Conservation (phyloP, 768 basidiomycete species). For the Termitomyces sp. region DNA sequence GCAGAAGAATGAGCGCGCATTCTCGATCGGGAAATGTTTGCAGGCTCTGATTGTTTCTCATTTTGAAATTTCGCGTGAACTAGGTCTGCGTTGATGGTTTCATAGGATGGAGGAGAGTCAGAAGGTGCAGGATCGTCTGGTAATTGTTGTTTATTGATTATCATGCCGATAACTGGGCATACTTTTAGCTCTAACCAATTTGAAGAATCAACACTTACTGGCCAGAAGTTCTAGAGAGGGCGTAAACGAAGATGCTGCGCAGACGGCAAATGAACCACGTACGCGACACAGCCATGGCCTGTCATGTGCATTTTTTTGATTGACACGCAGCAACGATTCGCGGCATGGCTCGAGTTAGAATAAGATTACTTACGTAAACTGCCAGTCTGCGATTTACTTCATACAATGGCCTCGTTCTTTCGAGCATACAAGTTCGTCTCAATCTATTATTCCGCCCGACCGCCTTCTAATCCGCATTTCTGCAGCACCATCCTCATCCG, state of each 20-base stretch:
- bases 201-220: neutral
- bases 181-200: neutral
- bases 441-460: neutral
- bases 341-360: too few species aligned
- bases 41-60: constrained; percentile 11
- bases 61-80: neutral
- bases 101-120: constrained; percentile 38
- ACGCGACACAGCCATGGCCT: constrained; percentile 7
- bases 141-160: constrained; percentile 26
- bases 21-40: neutral
- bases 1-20: constrained; percentile 1
- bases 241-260: constrained; percentile 1
- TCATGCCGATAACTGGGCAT: constrained; percentile 14
- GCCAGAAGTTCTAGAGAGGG: too few species aligned
- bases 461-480: neutral
- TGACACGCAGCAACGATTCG: neutral
- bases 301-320: neutral
- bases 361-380: too few species aligned
- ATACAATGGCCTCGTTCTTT: constrained; percentile 11
- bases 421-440: constrained; percentile 7
- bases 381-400: too few species aligned
- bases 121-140: constrained; percentile 31
- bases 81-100: constrained; percentile 15
- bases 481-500: constrained; percentile 53
- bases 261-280: neutral